These are phyloP conservation scores for Coniochaeta pulveracea DNA, from an alignment of 2,329 filamentous ascomycete genomes.

Conservation along the genomic window DNA sequence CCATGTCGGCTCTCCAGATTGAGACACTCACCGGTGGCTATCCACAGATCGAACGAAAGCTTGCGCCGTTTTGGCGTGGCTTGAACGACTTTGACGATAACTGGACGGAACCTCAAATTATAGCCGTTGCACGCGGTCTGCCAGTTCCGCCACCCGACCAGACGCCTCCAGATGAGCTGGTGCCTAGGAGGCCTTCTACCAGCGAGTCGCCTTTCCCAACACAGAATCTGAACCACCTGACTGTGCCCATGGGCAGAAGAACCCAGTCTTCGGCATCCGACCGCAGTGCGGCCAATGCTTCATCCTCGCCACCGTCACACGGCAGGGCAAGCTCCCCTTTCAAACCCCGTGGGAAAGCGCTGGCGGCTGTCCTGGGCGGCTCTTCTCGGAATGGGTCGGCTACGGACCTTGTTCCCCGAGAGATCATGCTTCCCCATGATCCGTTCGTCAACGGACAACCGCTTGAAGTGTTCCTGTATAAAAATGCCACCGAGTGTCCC, in stretches of 20 bases:
- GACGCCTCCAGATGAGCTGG: constrained; percentile 58
- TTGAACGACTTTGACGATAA: constrained; percentile 77
- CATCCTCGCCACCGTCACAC: constrained; percentile 49
- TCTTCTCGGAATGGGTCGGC: constrained; percentile 64
- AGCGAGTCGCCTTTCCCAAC: constrained; percentile 36
- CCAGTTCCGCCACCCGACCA: constrained; percentile 77
- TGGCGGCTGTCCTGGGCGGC: constrained; percentile 68
- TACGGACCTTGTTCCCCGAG: constrained; percentile 62
- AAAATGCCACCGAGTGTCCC: constrained; percentile 79
- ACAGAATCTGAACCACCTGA: constrained; percentile 58
- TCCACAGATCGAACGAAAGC: constrained; percentile 77
- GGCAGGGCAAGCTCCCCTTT: constrained; percentile 48
- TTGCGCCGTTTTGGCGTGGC: constrained; percentile 94
- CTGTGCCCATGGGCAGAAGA: constrained; percentile 66
- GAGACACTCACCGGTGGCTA: constrained; percentile 6
- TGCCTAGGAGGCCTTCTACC: constrained; percentile 29
- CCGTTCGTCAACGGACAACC: constrained; percentile 90
- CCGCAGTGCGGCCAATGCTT: constrained; percentile 45
- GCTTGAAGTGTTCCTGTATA: constrained; percentile 87
- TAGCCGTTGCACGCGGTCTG: constrained; percentile 76
- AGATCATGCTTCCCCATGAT: constrained; percentile 69
- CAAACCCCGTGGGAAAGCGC: constrained; percentile 76
- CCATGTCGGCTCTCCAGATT: constrained; percentile 10
- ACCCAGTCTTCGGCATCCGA: constrained; percentile 75
- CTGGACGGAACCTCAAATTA: constrained; percentile 93